phyloP scores from a whole-genome alignment of 2,329 filamentous ascomycete species.

The Neofusicoccum parvum region DNA sequence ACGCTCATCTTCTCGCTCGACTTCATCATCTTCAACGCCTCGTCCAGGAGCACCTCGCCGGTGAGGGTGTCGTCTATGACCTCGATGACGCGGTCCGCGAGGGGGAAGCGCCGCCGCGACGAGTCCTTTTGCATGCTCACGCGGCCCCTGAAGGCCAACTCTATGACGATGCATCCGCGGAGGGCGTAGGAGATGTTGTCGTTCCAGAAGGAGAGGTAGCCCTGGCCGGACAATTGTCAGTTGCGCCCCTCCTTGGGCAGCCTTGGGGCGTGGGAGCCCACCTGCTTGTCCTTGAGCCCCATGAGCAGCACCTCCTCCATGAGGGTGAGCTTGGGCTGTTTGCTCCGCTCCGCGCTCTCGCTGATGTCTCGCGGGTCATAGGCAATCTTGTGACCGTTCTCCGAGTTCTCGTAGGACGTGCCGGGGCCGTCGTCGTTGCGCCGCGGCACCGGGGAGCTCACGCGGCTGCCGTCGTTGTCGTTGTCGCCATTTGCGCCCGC shows the following conservation, averaged over 20 bases:
- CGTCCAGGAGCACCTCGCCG: conserved; percentile 94
- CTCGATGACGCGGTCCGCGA: conserved; percentile 92
- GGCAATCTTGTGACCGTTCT: conserved; percentile 98
- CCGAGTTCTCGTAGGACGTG: conserved; percentile 85
- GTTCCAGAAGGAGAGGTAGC: conserved; percentile 99
- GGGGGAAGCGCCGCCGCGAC: conserved; percentile 84
- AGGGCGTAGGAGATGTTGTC: conserved; percentile 99
- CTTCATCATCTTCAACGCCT: conserved; percentile 99
- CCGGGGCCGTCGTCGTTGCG: conserved; percentile 62
- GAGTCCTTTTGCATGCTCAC: conserved; percentile 99
- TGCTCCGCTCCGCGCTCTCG: conserved; percentile 93
- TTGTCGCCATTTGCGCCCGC: conserved; percentile 63
- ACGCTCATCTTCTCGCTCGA: conserved; percentile 99
- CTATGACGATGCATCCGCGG: conserved; percentile 96
- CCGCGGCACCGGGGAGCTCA: conserved; percentile 65
- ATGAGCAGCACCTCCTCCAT: conserved; percentile 98
- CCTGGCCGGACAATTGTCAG: conserved; percentile 54
- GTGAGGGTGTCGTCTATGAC: conserved; percentile 96
- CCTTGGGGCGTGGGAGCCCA: conserved; percentile 47
- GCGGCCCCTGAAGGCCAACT: conserved; percentile 91
- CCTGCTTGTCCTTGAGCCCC: conserved; percentile 98
- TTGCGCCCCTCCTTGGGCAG: conserved; percentile 14
- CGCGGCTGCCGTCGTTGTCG: conserved; percentile 62
- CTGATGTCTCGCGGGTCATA: conserved; percentile 97
- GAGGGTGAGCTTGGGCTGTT: conserved; percentile 96